A percentile compares a stretch with the other conserved stretches of the same genome.
These are phyloP conservation scores for Scytalidium lignicola DNA, from an alignment of 2,329 filamentous ascomycete genomes.

Conservation along the genomic window DNA sequence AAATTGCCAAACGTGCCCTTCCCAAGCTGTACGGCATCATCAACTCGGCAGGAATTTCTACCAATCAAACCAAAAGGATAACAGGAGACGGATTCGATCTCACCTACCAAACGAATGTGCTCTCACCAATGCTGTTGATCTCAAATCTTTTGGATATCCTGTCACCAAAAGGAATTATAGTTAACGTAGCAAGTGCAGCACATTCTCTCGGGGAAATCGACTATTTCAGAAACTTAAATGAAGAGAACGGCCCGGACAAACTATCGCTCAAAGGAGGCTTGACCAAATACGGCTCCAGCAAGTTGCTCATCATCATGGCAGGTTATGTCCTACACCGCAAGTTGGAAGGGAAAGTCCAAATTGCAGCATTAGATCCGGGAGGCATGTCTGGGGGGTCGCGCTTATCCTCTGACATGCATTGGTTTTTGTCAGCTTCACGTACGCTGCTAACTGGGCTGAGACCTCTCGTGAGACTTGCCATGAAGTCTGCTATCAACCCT, in stretches of 20 bases:
- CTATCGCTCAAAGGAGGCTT: background rate
- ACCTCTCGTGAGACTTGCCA: background rate
- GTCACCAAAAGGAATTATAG: too few species aligned
- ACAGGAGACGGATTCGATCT: too few species aligned
- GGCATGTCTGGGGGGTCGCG: conserved; percentile 3
- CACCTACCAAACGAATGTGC: too few species aligned
- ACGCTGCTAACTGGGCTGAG: background rate
- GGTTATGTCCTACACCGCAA: conserved; percentile 1
- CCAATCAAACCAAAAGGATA: too few species aligned
- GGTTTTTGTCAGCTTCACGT: background rate
- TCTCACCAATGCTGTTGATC: too few species aligned
- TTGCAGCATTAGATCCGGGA: conserved; percentile 1
- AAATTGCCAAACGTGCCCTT: too few species aligned
- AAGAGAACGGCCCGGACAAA: background rate
- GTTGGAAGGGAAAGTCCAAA: background rate
- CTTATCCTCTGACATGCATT: background rate
- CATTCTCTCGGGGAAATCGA: background rate
- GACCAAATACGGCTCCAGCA: conserved; percentile 5
- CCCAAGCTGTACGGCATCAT: too few species aligned
- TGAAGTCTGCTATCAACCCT: conserved; percentile 3
- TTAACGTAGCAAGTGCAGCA: conserved; percentile 3
- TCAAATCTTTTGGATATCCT: too few species aligned
- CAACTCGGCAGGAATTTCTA: too few species aligned
- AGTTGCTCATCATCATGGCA: conserved; percentile 2
- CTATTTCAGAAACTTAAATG: background rate